Conservation (phyloP, 176 grass and related monocot species). For the Tuctoria greenei region DNA sequence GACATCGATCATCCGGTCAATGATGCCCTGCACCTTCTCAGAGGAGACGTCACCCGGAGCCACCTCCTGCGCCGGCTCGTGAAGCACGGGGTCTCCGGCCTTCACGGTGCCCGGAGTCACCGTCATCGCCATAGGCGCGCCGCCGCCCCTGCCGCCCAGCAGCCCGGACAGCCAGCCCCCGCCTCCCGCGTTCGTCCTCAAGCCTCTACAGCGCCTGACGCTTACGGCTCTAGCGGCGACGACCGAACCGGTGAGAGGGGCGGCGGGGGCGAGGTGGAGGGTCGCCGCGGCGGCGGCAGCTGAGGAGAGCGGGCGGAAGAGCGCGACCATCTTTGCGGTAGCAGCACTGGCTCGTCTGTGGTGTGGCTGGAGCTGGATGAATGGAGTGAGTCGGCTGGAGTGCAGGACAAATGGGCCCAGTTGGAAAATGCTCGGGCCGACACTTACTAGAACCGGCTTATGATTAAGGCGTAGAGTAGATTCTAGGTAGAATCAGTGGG, state of each 20-base stretch:
- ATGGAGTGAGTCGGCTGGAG: background rate
- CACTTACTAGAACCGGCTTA: background rate
- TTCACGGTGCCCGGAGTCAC: slow-evolving; percentile 70
- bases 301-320: slow-evolving; percentile 27
- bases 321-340: slow-evolving; percentile 32
- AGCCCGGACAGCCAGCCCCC: slow-evolving; percentile 53
- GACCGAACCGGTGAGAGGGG: background rate
- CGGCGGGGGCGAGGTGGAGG: background rate
- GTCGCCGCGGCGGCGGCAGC: background rate
- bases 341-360: background rate
- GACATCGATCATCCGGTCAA: slow-evolving; percentile 78
- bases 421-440: background rate
- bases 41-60: slow-evolving; percentile 49
- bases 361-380: background rate
- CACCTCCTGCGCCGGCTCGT: slow-evolving; percentile 65
- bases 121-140: slow-evolving; percentile 32
- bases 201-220: slow-evolving; percentile 21
- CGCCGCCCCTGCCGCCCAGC: slow-evolving; percentile 40
- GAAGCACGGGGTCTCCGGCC: slow-evolving; percentile 87
- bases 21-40: slow-evolving; percentile 72
- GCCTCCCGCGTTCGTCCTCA: slow-evolving; percentile 33
- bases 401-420: background rate
- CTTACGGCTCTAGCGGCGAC: background rate
- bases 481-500: too few species aligned
- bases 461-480: too few species aligned